Percentiles rank a stretch among this genome's conserved stretches.
phyloP scores from a whole-genome alignment of 2,329 filamentous ascomycete species.

The Diaporthe capsici region DNA sequence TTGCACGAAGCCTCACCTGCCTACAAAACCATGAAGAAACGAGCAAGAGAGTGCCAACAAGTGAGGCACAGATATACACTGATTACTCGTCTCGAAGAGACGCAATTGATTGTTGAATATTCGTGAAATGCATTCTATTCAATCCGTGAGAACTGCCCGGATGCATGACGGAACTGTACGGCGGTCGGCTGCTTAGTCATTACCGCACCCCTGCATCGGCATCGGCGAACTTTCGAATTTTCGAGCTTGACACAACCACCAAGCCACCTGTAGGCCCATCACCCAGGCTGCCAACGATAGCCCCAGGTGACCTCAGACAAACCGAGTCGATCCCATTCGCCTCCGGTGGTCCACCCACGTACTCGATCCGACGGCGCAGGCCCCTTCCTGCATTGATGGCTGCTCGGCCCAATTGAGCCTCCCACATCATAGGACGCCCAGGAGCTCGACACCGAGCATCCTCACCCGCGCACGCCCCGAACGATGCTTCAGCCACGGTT shows the following conservation, averaged over 20 bases:
- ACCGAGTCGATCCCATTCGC: constrained; percentile 8
- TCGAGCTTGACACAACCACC: constrained; percentile 31
- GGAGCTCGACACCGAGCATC: constrained; percentile 38
- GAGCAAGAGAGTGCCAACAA: too few relatives aligned
- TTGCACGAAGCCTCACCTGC: background rate
- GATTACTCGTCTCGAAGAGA: background rate
- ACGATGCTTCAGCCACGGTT: constrained; percentile 78
- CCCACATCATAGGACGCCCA: constrained; percentile 19
- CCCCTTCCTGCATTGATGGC: constrained; percentile 32
- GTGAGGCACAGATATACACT: background rate
- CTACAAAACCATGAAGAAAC: background rate
- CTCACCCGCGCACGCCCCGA: constrained; percentile 26
- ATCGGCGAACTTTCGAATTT: constrained; percentile 39
- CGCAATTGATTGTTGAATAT: background rate
- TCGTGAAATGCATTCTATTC: background rate
- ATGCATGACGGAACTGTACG: background rate
- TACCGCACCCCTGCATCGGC: constrained; percentile 23
- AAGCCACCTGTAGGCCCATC: background rate
- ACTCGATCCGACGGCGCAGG: constrained; percentile 3
- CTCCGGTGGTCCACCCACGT: constrained; percentile 24
- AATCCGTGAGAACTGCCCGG: background rate
- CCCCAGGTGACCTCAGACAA: constrained; percentile 22
- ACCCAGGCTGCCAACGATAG: constrained; percentile 8
- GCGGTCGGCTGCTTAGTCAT: constrained; percentile 7
- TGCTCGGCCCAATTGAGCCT: constrained; percentile 35